Percentiles rank a stretch among this genome's conserved stretches.
Evolutionary conservation across 192 early-diverging fungal genomes (phyloP).

Genomic region (Haplosporangium gracile): DNA sequence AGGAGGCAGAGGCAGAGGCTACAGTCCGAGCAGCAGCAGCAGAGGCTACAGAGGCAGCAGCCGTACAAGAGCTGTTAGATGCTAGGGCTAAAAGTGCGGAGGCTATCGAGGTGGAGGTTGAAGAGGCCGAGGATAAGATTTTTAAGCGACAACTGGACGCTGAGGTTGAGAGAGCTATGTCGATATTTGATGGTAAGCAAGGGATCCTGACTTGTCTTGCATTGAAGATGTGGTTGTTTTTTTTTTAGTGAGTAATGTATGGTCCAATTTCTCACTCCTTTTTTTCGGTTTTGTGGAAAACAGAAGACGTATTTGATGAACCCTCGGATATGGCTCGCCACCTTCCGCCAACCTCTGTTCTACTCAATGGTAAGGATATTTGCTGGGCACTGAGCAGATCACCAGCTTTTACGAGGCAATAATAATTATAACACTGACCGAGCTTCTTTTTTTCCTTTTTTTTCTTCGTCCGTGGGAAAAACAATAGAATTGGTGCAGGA

Average conservation of each 20-base stretch:
- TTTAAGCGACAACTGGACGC: constrained; percentile 5
- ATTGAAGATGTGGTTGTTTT: not conserved
- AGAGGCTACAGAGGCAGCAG: not conserved
- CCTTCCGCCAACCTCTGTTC: not conserved
- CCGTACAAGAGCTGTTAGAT: not conserved
- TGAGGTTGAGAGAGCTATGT: not conserved
- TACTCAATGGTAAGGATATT: not conserved
- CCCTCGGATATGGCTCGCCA: not conserved
- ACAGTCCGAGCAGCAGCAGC: not conserved
- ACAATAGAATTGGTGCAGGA: constrained; percentile 9
- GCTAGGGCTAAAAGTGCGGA: not conserved
- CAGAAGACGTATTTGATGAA: not conserved
- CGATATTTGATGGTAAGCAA: not conserved
- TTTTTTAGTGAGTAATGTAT: not conserved
- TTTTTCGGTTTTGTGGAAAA: not conserved
- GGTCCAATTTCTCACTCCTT: not conserved
- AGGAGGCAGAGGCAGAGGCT: not conserved
- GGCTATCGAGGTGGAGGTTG: not conserved
- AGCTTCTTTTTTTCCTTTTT: not conserved
- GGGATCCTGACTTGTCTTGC: not conserved
- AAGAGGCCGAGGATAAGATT: not conserved
- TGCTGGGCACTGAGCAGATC: not conserved
- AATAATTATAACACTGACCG: too few relatives aligned
- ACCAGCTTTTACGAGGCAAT: too few relatives aligned
- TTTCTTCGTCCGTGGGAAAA: not conserved